phyloP scores from a whole-genome alignment of 2,329 filamentous ascomycete genomes.

The Davidsoniella eucalypti region DNA sequence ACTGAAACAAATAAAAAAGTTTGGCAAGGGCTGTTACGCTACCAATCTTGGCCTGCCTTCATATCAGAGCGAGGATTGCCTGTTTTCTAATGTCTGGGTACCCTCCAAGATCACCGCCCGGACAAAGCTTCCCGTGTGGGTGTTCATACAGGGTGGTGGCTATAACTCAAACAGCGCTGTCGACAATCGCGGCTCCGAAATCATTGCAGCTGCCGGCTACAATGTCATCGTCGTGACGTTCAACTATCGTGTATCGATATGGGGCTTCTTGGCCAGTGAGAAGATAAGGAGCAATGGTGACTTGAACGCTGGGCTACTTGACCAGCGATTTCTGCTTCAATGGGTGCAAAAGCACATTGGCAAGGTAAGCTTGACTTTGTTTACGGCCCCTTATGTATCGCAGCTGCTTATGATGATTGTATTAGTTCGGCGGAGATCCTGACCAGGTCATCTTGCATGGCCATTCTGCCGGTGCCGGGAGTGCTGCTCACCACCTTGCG shows the following conservation, averaged over 20 bases:
- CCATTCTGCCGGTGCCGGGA: conserved; percentile 28
- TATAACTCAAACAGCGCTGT: conserved; percentile 28
- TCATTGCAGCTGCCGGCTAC: conserved; percentile 22
- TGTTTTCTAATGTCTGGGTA: conserved; percentile 32
- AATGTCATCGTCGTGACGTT: conserved; percentile 27
- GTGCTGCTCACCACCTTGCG: conserved; percentile 31
- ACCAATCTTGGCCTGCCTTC: conserved; percentile 5
- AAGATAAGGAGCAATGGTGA: conserved; percentile 18
- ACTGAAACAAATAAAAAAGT: conserved; percentile 15
- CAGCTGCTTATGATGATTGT: not conserved
- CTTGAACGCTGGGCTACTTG: conserved; percentile 28
- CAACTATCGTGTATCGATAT: conserved; percentile 31
- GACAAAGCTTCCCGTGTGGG: conserved; percentile 23
- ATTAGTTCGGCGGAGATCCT: conserved; percentile 29
- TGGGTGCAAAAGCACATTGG: conserved; percentile 39
- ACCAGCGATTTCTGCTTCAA: conserved; percentile 32
- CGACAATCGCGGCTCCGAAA: conserved; percentile 25
- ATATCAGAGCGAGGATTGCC: conserved; percentile 29
- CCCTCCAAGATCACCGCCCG: conserved; percentile 19
- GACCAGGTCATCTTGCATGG: conserved; percentile 28
- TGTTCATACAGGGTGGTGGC: conserved; percentile 30
- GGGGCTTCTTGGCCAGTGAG: conserved; percentile 30
- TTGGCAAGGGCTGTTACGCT: conserved; percentile 9
- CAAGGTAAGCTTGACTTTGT: conserved; percentile 19
- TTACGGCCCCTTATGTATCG: not conserved